Evolutionary conservation across 768 basidiomycete species (phyloP).

Genomic region (Russula lepida): DNA sequence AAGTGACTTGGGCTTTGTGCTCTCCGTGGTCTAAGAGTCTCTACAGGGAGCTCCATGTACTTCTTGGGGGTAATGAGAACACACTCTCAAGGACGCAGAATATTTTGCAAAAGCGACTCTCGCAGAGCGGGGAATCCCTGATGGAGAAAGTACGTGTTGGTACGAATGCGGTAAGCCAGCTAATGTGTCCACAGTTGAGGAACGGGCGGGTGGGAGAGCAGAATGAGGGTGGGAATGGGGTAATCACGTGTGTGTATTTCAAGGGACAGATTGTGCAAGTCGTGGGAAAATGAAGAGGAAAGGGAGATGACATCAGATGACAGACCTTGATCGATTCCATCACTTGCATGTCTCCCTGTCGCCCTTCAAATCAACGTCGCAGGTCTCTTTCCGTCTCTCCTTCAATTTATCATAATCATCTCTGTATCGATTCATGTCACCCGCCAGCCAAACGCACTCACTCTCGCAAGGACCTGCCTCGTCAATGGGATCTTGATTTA

Average conservation of each 20-base stretch:
- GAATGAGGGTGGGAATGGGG: background rate
- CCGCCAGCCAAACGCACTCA: slow-evolving; percentile 42
- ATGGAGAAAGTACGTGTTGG: background rate
- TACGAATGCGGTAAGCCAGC: background rate
- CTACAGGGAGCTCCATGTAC: slow-evolving; percentile 30
- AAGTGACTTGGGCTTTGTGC: slow-evolving; percentile 21
- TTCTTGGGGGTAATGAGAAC: slow-evolving; percentile 18
- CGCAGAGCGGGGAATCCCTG: background rate
- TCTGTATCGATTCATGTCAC: slow-evolving; percentile 35
- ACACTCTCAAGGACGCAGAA: background rate
- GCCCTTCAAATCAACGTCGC: slow-evolving; percentile 32
- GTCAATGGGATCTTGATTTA: slow-evolving; percentile 45
- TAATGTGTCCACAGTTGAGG: background rate
- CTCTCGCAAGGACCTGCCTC: slow-evolving; percentile 30
- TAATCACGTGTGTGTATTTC: slow-evolving; percentile 3
- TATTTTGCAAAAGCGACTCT: slow-evolving; percentile 6
- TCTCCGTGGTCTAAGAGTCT: slow-evolving; percentile 50
- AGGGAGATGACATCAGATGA: slow-evolving; percentile 5
- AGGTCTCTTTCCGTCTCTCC: slow-evolving; percentile 47
- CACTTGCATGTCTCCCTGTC: slow-evolving; percentile 18
- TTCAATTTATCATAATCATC: slow-evolving; percentile 28
- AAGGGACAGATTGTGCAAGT: slow-evolving; percentile 2
- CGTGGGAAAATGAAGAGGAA: slow-evolving; percentile 7
- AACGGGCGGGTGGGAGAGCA: background rate
- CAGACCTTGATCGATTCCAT: background rate